These are phyloP conservation scores for Candida chilensis DNA, from an alignment of 805 yeast species.

Conservation along the genomic window DNA sequence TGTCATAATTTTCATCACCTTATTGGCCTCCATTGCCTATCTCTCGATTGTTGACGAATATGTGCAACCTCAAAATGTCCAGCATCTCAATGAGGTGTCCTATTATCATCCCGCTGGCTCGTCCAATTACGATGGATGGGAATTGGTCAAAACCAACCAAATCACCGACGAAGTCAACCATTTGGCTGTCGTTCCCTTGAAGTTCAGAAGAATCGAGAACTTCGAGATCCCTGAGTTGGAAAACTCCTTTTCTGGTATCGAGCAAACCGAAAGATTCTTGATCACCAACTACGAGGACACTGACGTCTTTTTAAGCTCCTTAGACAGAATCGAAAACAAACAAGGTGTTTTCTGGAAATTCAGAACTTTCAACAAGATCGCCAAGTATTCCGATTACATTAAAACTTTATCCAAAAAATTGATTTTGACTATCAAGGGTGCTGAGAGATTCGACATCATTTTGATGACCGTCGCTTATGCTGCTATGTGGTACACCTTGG, in stretches of 20 bases:
- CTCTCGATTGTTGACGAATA: conserved; percentile 66
- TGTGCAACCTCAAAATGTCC: conserved; percentile 15
- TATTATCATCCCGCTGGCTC: conserved; percentile 25
- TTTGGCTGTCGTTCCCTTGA: conserved; percentile 44
- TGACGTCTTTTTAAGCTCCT: conserved; percentile 10
- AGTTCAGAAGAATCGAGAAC: conserved; percentile 38
- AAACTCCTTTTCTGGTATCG: conserved; percentile 26
- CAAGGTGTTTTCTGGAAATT: conserved; percentile 54
- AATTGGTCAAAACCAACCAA: too few species aligned
- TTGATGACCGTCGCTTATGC: conserved; percentile 72
- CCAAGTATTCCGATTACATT: conserved; percentile 46
- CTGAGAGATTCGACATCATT: conserved; percentile 80
- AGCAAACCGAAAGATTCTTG: conserved; percentile 32
- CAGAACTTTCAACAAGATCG: conserved; percentile 45
- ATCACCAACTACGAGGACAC: conserved; percentile 20
- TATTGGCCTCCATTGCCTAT: conserved; percentile 75
- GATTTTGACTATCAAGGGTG: conserved; percentile 44
- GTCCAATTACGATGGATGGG: conserved; percentile 35
- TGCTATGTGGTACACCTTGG: conserved; percentile 82
- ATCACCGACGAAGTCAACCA: conserved; percentile 41
- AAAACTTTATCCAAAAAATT: conserved; percentile 28
- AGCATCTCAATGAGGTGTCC: conserved; percentile 9
- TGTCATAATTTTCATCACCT: conserved; percentile 59
- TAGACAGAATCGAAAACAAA: conserved; percentile 14
- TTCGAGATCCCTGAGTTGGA: conserved; percentile 30